Base-by-base conservation (phyloP, 2,329 filamentous ascomycete genomes). In the Aspergillus melleus region DNA sequence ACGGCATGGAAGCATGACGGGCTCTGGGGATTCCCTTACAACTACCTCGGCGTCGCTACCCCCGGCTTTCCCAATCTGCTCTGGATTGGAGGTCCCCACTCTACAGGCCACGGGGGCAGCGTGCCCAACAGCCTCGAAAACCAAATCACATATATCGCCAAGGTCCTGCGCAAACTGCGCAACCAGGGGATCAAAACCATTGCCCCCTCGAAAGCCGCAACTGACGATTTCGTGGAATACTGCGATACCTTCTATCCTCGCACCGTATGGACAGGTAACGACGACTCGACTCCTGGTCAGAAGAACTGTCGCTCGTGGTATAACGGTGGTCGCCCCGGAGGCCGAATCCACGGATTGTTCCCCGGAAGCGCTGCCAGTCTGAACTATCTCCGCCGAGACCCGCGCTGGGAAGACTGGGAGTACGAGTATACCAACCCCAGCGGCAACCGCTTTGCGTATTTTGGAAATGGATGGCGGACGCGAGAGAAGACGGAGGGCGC, bases 281-380 rank as follows among this genome's bases (percentile, higher is more conserved):
- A 71, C 26, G 68, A 71, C 54, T 61, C 42, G 73, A 88, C 58
- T 80, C 81, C 0, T 6, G 64, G 62, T 2, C 60, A 65, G 36
- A 85, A 88, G 55, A 83, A 85, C 58, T 91, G 89, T 70, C 86
- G 84, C 46, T 88, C 85, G 0, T 91, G 89, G 89, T 89, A 89
- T 60, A 91, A 91, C 61, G 86, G 88, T 12, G 86, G 86, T 0
- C 76, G 76, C 6, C 83, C 87, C 0, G 88, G 88, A 0, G 83
- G 80, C 0, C 77, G 87, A 4, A 86, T 91, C 24, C 86, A 90
- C 62, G 88, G 88, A 0, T 70, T 90, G 6, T 92, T 88, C 84
- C 89, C 89, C 0, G 88, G 88, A 0, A 89, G 86, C 64, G 87
- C 87, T 1, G 79, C 83, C 0, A 86, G 89, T 65, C 76, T 86